These are phyloP conservation scores for Austroboletus rostrupii DNA, from an alignment of 1,284 basidiomycete genomes.

Conservation along the genomic window DNA sequence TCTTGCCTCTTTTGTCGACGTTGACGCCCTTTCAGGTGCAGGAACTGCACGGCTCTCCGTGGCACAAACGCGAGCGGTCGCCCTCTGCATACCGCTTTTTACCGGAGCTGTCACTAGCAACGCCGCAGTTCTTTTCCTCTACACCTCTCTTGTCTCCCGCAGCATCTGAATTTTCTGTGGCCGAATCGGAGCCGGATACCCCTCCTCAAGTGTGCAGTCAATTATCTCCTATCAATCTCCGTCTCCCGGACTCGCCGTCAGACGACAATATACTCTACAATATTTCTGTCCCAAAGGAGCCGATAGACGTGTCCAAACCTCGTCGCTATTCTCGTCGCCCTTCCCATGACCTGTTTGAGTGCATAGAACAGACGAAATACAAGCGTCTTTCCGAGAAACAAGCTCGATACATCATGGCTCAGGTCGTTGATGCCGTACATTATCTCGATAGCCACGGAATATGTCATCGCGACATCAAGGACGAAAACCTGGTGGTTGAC, in stretches of 20 bases:
- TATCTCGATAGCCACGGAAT: constrained; percentile 78
- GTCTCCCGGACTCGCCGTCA: constrained; percentile 15
- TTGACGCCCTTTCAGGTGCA: constrained; percentile 57
- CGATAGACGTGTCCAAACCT: constrained; percentile 35
- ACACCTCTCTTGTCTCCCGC: constrained; percentile 59
- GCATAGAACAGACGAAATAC: constrained; percentile 81
- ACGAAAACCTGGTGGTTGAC: constrained; percentile 89
- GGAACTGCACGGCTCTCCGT: constrained; percentile 88
- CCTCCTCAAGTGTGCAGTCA: constrained; percentile 35
- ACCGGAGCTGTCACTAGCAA: constrained; percentile 19
- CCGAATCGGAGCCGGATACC: constrained; percentile 40
- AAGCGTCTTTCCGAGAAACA: constrained; percentile 76
- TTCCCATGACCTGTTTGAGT: constrained; percentile 90
- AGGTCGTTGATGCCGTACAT: constrained; percentile 82
- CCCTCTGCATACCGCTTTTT: constrained; percentile 16
- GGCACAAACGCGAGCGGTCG: constrained; percentile 46
- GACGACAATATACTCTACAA: constrained; percentile 7
- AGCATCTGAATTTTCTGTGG: constrained; percentile 44
- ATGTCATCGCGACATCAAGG: constrained; percentile 90
- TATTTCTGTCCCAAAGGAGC: constrained; percentile 10
- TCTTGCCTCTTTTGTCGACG: constrained; percentile 2
- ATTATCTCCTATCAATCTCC: constrained; percentile 22
- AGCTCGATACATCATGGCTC: constrained; percentile 79
- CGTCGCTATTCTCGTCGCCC: constrained; percentile 61
- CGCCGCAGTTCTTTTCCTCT: constrained; percentile 37